Evolutionary conservation across 768 basidiomycete genomes (phyloP).

Genomic region (Pleurotus ostreatus): DNA sequence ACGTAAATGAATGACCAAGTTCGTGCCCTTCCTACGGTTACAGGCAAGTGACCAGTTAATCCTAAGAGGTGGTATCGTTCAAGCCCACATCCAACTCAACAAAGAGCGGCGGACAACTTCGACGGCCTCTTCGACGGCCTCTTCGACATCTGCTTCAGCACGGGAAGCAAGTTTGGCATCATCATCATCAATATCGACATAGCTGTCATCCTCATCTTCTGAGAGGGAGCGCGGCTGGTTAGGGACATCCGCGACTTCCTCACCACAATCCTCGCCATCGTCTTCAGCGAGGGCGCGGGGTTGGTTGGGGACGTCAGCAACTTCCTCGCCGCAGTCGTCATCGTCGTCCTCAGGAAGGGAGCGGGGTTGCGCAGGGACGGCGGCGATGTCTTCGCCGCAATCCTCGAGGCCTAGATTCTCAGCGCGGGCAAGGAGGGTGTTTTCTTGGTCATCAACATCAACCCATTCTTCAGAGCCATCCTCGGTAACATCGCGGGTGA

Average conservation of each 20-base stretch:
- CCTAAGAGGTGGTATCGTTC: neutral
- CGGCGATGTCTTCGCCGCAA: neutral
- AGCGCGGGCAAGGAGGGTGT: neutral
- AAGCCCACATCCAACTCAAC: neutral
- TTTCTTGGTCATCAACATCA: neutral
- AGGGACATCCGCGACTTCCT: slow-evolving; percentile 4
- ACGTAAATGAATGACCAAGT: slow-evolving; percentile 3
- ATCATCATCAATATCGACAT: neutral
- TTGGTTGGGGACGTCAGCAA: neutral
- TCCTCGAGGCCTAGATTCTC: neutral
- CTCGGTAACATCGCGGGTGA: neutral
- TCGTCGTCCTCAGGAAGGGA: neutral
- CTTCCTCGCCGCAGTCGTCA: neutral
- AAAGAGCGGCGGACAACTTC: slow-evolving; percentile 3
- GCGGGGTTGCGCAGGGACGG: neutral
- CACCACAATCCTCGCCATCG: slow-evolving; percentile 1
- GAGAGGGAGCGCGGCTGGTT: neutral
- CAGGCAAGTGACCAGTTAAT: neutral
- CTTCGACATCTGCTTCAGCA: slow-evolving; percentile 1
- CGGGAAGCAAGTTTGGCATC: neutral
- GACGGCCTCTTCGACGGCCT: slow-evolving; percentile 1
- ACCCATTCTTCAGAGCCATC: neutral
- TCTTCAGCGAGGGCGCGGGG: neutral
- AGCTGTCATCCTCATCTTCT: neutral
- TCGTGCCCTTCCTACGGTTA: slow-evolving; percentile 2